phyloP scores from a whole-genome alignment of 1,139 yeast species.

The Blastobotrys illinoisensis region DNA sequence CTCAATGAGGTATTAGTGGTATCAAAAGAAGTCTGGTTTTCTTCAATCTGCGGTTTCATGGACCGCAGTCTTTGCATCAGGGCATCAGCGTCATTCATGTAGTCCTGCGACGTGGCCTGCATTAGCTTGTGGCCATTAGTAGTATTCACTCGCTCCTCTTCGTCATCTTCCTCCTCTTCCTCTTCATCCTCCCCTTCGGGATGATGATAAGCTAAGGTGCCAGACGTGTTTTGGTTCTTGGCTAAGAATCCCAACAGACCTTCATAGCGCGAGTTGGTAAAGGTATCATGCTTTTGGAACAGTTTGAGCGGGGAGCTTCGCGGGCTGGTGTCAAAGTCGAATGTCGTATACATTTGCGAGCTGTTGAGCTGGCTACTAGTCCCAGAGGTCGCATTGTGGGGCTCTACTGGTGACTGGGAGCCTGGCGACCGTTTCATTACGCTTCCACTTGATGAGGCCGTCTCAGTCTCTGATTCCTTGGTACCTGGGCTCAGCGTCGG shows the following conservation, averaged over 20 bases:
- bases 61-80: slow-evolving; percentile 12
- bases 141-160: slow-evolving; percentile 3
- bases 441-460: background rate
- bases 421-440: background rate
- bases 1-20: background rate
- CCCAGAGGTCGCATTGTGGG: background rate
- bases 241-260: slow-evolving; percentile 21
- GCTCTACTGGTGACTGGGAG: background rate
- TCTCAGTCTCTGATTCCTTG: background rate
- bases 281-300: slow-evolving; percentile 26
- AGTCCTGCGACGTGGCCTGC: slow-evolving; percentile 15
- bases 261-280: slow-evolving; percentile 24
- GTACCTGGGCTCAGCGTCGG: slow-evolving; percentile 6
- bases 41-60: slow-evolving; percentile 6
- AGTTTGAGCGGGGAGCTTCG: slow-evolving; percentile 22
- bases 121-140: slow-evolving; percentile 2
- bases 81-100: slow-evolving; percentile 18
- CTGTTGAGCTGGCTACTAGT: background rate
- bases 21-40: background rate
- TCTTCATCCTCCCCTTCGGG: background rate
- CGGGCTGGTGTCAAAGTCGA: background rate
- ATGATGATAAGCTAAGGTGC: background rate
- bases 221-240: slow-evolving; percentile 9
- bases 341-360: background rate
- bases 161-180: background rate